These are phyloP conservation scores for Dictyostelium intermedium DNA, from an alignment of 78 protist species.

Conservation along the genomic window DNA sequence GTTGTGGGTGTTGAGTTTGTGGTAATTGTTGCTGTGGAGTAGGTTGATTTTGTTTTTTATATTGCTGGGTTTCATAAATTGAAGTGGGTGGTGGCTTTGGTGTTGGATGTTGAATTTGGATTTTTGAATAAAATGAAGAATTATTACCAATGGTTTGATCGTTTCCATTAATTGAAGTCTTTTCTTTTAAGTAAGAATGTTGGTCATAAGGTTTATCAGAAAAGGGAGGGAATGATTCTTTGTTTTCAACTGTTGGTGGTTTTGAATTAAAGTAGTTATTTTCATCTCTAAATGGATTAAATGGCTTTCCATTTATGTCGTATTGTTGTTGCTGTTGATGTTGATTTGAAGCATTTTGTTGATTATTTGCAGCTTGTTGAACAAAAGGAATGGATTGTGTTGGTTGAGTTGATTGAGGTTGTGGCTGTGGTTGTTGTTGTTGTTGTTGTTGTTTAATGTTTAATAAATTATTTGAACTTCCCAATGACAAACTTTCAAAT, in stretches of 20 bases:
- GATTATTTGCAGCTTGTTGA: neutral
- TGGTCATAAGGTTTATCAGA: slow-evolving; percentile 56
- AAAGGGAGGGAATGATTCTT: slow-evolving; percentile 25
- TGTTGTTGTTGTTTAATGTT: neutral
- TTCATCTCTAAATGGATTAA: slow-evolving; percentile 61
- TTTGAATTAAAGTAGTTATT: slow-evolving; percentile 41
- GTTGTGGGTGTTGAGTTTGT: neutral
- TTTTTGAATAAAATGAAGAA: slow-evolving; percentile 30
- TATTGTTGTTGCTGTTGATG: neutral
- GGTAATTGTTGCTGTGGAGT: neutral
- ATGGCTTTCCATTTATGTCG: slow-evolving; percentile 15
- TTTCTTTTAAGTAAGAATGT: slow-evolving; percentile 41
- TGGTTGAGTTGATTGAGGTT: neutral
- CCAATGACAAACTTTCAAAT: slow-evolving; percentile 23
- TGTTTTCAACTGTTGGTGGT: neutral
- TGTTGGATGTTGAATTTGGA: neutral
- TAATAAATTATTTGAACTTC: neutral
- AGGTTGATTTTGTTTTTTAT: slow-evolving; percentile 13
- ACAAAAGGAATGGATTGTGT: neutral
- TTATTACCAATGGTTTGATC: neutral
- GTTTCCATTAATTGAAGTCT: neutral
- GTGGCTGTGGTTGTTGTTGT: neutral
- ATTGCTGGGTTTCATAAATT: neutral
- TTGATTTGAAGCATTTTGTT: neutral
- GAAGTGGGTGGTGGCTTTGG: slow-evolving; percentile 65